A percentile compares a stretch with the other conserved stretches of the same genome.
Conservation (phyloP, 768 basidiomycete species). For the Psilocybe subaeruginosa region DNA sequence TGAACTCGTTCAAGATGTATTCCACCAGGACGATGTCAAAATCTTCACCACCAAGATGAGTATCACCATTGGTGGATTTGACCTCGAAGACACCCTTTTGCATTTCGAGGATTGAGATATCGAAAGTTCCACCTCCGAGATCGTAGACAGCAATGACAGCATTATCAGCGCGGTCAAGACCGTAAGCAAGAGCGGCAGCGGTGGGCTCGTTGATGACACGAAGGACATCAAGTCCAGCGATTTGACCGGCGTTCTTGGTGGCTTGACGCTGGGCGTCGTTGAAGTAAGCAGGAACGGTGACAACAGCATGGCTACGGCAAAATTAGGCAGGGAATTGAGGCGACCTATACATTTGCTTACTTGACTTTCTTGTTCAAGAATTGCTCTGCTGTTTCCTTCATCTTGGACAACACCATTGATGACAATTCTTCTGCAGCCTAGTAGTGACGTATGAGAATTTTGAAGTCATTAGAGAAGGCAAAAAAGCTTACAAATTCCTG, state of each 20-base stretch:
- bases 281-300: slow-evolving; percentile 98
- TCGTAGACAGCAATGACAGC: slow-evolving; percentile 97
- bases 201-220: slow-evolving; percentile 99
- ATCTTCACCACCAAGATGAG: slow-evolving; percentile 95
- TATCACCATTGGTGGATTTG: slow-evolving; percentile 99
- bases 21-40: slow-evolving; percentile 93
- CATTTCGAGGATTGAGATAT: slow-evolving; percentile 99
- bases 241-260: slow-evolving; percentile 96
- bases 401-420: slow-evolving; percentile 87
- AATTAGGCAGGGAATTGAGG: not conserved
- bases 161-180: slow-evolving; percentile 86
- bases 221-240: slow-evolving; percentile 95
- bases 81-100: slow-evolving; percentile 99
- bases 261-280: slow-evolving; percentile 99
- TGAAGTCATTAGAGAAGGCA: not conserved
- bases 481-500: slow-evolving; percentile 73
- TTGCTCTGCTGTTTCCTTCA: slow-evolving; percentile 95
- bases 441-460: slow-evolving; percentile 14
- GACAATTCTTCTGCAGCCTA: slow-evolving; percentile 87
- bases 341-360: slow-evolving; percentile 53
- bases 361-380: slow-evolving; percentile 92
- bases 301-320: slow-evolving; percentile 71
- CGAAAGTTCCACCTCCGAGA: slow-evolving; percentile 97
- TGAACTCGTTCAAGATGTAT: slow-evolving; percentile 87
- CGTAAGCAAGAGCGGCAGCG: slow-evolving; percentile 97